These are phyloP conservation scores for Elsinoe necatrix DNA, from an alignment of 2,329 filamentous ascomycete genomes.

Conservation along the genomic window DNA sequence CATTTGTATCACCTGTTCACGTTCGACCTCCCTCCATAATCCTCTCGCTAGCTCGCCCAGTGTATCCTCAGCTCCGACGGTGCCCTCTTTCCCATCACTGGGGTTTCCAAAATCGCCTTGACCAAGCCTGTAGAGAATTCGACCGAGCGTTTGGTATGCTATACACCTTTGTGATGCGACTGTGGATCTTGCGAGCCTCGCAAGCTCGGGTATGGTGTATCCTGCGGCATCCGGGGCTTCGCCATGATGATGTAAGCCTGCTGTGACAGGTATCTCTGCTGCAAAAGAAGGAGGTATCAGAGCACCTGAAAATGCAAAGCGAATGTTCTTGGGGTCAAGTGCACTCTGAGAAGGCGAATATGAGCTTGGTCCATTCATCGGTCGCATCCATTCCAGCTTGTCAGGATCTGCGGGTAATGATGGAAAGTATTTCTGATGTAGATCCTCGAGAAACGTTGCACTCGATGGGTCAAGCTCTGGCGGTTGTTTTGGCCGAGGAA, in stretches of 20 bases:
- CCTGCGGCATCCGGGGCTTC: conserved; percentile 87
- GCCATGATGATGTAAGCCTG: conserved; percentile 87
- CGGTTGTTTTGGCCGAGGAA: conserved; percentile 46
- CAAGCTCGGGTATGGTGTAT: conserved; percentile 83
- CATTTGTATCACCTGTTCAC: conserved; percentile 67
- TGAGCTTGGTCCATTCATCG: conserved; percentile 56
- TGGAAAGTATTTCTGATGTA: conserved; percentile 92
- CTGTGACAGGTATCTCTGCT: conserved; percentile 62
- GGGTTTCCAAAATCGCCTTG: conserved; percentile 56
- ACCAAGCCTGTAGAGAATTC: conserved; percentile 76
- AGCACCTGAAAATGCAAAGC: conserved; percentile 79
- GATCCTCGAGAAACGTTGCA: conserved; percentile 70
- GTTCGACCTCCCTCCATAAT: conserved; percentile 72
- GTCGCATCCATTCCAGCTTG: conserved; percentile 83
- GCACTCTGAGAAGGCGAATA: conserved; percentile 72
- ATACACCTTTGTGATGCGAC: conserved; percentile 84
- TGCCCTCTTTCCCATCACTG: conserved; percentile 33
- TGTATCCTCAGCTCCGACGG: conserved; percentile 39
- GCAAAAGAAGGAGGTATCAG: conserved; percentile 70
- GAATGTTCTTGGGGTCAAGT: conserved; percentile 66
- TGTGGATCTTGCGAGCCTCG: conserved; percentile 67
- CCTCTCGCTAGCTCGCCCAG: conserved; percentile 53
- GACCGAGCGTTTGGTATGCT: conserved; percentile 81
- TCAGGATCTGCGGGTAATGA: conserved; percentile 75
- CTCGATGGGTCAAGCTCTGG: conserved; percentile 77